Evolutionary conservation across 495 filamentous ascomycete species (phyloP).

Genomic region (Mytilinidion resinicola): DNA sequence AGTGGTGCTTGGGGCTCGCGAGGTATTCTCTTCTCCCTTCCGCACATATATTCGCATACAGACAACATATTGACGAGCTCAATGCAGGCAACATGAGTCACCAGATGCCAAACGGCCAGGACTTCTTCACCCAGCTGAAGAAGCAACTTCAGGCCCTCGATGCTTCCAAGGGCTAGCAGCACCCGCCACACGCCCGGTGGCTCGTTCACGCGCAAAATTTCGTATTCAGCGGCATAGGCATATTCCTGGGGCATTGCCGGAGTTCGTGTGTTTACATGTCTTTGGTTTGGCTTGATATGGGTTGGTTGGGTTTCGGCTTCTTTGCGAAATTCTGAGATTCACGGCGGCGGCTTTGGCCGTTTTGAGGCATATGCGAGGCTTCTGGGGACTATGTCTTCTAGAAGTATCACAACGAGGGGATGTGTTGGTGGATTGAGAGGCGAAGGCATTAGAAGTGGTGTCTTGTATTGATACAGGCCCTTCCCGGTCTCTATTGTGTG

Average conservation of each 20-base stretch:
- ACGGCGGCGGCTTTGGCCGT: no score
- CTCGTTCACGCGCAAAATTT: background rate
- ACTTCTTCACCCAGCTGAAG: conserved; percentile 24
- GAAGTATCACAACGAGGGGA: no score
- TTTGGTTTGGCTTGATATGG: no score
- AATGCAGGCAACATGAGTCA: conserved; percentile 23
- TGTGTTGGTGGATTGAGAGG: no score
- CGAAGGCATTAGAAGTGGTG: no score
- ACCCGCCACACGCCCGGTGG: background rate
- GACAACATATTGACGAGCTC: background rate
- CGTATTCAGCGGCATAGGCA: conserved; percentile 1
- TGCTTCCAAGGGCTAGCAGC: background rate
- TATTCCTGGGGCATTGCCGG: conserved; percentile 2
- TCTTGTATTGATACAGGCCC: no score
- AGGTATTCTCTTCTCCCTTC: conserved; percentile 10
- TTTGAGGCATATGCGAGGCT: no score
- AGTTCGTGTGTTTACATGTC: background rate
- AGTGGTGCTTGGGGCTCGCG: conserved; percentile 25
- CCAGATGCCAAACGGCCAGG: conserved; percentile 25
- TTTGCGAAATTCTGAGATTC: no score
- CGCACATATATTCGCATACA: background rate
- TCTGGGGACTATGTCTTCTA: no score
- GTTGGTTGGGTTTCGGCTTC: no score
- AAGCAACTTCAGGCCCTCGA: background rate
- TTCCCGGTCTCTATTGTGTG: no score